These are phyloP conservation scores for Torrubiellomyces zombiae DNA, from an alignment of 2,329 filamentous ascomycete species.

Conservation along the genomic window DNA sequence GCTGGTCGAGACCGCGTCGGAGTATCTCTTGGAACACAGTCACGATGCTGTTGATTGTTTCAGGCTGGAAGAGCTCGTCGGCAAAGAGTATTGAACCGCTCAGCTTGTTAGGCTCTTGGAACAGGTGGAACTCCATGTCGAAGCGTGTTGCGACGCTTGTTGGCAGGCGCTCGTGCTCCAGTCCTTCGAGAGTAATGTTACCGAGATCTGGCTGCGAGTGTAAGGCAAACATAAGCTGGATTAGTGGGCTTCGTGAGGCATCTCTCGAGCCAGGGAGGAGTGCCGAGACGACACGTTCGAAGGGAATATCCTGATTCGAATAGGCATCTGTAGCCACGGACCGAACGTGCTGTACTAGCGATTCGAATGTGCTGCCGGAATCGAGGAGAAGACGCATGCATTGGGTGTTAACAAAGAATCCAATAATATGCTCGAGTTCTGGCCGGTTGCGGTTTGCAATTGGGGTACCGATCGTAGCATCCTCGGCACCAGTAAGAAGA, in stretches of 20 bases:
- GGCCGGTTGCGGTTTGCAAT: slow-evolving; percentile 8
- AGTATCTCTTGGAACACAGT: slow-evolving; percentile 7
- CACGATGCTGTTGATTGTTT: slow-evolving; percentile 7
- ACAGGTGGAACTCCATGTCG: slow-evolving; percentile 12
- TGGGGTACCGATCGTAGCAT: slow-evolving; percentile 8
- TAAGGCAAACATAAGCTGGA: slow-evolving; percentile 7
- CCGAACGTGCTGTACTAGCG: too few species aligned
- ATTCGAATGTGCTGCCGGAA: too few species aligned
- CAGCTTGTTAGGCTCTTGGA: slow-evolving; percentile 5
- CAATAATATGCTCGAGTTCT: slow-evolving; percentile 9
- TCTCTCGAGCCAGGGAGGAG: slow-evolving; percentile 5
- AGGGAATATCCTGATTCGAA: slow-evolving; percentile 9
- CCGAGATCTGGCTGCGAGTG: slow-evolving; percentile 9
- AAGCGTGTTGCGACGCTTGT: slow-evolving; percentile 5
- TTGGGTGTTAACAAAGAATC: slow-evolving; percentile 11
- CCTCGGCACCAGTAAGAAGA: slow-evolving; percentile 8
- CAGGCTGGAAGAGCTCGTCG: slow-evolving; percentile 7
- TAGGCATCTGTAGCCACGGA: too few species aligned
- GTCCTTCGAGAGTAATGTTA: slow-evolving; percentile 5
- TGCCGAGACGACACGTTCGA: slow-evolving; percentile 6
- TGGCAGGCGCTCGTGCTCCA: slow-evolving; percentile 4
- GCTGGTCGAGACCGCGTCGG: slow-evolving; percentile 5
- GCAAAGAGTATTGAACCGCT: slow-evolving; percentile 7
- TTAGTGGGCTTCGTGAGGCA: slow-evolving; percentile 6
- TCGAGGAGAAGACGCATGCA: too few species aligned